Conservation (phyloP, 169 alveolate species). For the Neospora caninum region DNA sequence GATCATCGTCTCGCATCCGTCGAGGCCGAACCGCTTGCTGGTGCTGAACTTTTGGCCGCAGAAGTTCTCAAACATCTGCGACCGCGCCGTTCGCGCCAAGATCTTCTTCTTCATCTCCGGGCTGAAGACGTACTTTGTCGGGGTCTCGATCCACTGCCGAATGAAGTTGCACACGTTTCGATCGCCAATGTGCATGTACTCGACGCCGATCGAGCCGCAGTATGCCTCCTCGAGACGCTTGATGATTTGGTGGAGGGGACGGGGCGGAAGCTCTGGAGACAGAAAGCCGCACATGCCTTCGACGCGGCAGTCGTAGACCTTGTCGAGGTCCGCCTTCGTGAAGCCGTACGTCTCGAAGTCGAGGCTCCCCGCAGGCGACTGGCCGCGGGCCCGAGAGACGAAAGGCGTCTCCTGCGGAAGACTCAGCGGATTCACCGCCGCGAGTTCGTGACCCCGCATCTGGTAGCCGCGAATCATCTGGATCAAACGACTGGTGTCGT, state of each 20-base stretch:
- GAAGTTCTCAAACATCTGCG: constrained; percentile 80
- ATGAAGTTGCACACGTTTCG: constrained; percentile 59
- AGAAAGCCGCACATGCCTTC: constrained; percentile 65
- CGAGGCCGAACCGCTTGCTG: constrained; percentile 93
- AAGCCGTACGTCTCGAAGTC: constrained; percentile 63
- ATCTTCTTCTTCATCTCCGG: constrained; percentile 53
- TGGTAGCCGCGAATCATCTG: constrained; percentile 71
- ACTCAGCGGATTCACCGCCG: constrained; percentile 48
- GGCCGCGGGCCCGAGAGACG: constrained; percentile 43
- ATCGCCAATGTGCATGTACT: constrained; percentile 69
- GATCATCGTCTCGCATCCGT: constrained; percentile 91
- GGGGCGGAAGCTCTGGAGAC: constrained; percentile 64
- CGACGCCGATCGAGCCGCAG: constrained; percentile 69
- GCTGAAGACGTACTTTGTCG: constrained; percentile 28
- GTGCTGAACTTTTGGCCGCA: constrained; percentile 87
- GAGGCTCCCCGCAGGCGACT: constrained; percentile 34
- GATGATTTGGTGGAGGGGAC: constrained; percentile 49
- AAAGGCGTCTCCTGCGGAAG: constrained; percentile 63
- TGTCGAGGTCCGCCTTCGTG: constrained; percentile 64
- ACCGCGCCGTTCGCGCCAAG: constrained; percentile 75
- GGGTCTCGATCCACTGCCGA: constrained; percentile 66
- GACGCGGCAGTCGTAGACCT: constrained; percentile 62
- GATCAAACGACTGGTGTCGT: constrained; percentile 65
- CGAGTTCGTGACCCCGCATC: constrained; percentile 66
- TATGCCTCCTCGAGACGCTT: constrained; percentile 65